A percentile compares a stretch with the other conserved stretches of the same genome.
Evolutionary conservation across 139 green algal genomes (phyloP).

Genomic region (Chlamydomonas sp.): DNA sequence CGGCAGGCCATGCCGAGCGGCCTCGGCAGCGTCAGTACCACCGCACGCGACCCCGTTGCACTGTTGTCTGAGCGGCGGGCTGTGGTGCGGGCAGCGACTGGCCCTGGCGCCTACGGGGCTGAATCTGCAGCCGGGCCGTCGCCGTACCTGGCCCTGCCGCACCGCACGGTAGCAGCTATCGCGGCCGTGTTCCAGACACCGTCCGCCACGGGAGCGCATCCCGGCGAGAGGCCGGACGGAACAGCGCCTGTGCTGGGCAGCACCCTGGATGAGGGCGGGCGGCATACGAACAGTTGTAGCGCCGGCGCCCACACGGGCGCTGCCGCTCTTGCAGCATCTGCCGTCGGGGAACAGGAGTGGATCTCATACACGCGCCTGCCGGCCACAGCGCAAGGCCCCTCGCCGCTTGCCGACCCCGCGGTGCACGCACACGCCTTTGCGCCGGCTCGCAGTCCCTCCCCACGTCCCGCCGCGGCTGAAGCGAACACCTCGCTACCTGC

Average conservation of each 20-base stretch:
- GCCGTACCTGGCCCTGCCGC: neutral
- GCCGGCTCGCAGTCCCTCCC: neutral
- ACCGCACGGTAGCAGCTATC: too few relatives aligned
- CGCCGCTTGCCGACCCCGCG: neutral
- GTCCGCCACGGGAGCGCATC: too few relatives aligned
- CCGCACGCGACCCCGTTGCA: neutral
- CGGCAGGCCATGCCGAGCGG: neutral
- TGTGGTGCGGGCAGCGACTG: neutral
- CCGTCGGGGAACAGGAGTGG: neutral
- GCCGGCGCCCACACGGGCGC: neutral
- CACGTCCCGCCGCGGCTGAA: neutral
- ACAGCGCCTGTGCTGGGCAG: too few relatives aligned
- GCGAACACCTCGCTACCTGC: neutral
- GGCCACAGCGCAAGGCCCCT: neutral
- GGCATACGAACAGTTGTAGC: neutral
- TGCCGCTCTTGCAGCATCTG: neutral
- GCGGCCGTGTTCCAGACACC: too few relatives aligned
- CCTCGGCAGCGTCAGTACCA: too few relatives aligned
- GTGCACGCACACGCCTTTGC: neutral
- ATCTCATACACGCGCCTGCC: neutral
- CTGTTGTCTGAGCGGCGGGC: conserved; percentile 2
- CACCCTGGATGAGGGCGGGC: neutral
- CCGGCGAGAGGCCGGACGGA: too few relatives aligned
- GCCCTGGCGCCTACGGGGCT: neutral
- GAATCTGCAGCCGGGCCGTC: neutral